These are phyloP conservation scores for Citrus sp. DNA, from an alignment of 345 rosid species.

Conservation along the genomic window DNA sequence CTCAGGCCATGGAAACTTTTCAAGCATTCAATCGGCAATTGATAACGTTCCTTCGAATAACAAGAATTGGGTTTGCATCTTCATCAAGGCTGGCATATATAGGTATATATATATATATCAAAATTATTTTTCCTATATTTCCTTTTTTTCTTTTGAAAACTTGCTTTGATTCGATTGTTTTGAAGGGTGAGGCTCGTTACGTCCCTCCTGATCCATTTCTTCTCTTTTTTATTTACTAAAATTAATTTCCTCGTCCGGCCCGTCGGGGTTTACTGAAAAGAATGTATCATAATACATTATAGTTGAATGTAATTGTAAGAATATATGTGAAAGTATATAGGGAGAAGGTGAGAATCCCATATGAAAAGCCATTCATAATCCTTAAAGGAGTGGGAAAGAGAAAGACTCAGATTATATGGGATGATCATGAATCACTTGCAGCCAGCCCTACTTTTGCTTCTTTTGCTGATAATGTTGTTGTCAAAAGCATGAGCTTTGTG, in stretches of 20 bases:
- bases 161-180: too few species aligned
- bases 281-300: too few species aligned
- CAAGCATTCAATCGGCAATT: conserved; percentile 58
- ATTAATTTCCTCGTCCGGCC: too few species aligned
- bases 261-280: too few species aligned
- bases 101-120: conserved; percentile 20
- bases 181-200: neutral
- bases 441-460: conserved; percentile 66
- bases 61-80: conserved; percentile 47
- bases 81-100: conserved; percentile 45
- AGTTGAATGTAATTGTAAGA: neutral
- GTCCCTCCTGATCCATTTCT: neutral
- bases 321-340: conserved; percentile 22
- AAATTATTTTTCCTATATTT: neutral
- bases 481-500: conserved; percentile 47
- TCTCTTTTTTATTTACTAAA: too few species aligned
- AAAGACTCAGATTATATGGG: conserved; percentile 60
- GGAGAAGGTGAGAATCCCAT: conserved; percentile 71
- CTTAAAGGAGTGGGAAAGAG: conserved; percentile 56
- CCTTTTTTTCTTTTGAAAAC: too few species aligned
- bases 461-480: conserved; percentile 57
- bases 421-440: conserved; percentile 37
- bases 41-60: conserved; percentile 50
- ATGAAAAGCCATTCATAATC: conserved; percentile 57
- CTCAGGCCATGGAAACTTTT: conserved; percentile 47